These are phyloP conservation scores for Pulveroboletus frians DNA, from an alignment of 768 basidiomycete species.

Conservation along the genomic window DNA sequence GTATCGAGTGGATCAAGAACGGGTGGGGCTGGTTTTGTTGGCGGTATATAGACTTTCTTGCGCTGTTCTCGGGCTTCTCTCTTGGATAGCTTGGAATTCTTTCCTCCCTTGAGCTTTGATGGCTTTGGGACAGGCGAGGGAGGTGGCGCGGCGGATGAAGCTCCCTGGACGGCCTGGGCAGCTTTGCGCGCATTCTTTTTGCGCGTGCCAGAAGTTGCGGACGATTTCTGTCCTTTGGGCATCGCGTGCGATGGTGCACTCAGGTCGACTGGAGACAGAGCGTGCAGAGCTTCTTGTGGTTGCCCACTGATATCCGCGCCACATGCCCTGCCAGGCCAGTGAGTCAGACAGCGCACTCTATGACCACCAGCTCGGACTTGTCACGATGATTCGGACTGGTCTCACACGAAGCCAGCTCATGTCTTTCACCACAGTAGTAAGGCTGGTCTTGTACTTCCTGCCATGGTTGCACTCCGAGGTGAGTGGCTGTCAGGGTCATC, in stretches of 20 bases:
- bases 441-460: constrained; percentile 54
- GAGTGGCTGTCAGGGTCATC: neutral
- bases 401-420: neutral
- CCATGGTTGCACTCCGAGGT: constrained; percentile 61
- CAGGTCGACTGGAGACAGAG: constrained; percentile 5
- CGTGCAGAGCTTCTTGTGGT: neutral
- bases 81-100: constrained; percentile 39
- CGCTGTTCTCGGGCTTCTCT: constrained; percentile 61
- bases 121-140: constrained; percentile 37
- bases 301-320: no score
- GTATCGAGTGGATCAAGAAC: constrained; percentile 85
- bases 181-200: constrained; percentile 90
- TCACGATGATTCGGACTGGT: no score
- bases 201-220: constrained; percentile 78
- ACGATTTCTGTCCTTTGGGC: constrained; percentile 58
- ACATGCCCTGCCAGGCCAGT: no score
- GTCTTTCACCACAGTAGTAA: constrained; percentile 23
- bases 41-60: constrained; percentile 83
- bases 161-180: constrained; percentile 26
- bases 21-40: constrained; percentile 68
- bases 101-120: constrained; percentile 48
- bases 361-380: no score
- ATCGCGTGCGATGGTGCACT: constrained; percentile 22
- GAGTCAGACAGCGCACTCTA: no score
- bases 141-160: constrained; percentile 17